Conservation (phyloP, 495 filamentous ascomycete genomes). For the Mytilinidion resinicola region DNA sequence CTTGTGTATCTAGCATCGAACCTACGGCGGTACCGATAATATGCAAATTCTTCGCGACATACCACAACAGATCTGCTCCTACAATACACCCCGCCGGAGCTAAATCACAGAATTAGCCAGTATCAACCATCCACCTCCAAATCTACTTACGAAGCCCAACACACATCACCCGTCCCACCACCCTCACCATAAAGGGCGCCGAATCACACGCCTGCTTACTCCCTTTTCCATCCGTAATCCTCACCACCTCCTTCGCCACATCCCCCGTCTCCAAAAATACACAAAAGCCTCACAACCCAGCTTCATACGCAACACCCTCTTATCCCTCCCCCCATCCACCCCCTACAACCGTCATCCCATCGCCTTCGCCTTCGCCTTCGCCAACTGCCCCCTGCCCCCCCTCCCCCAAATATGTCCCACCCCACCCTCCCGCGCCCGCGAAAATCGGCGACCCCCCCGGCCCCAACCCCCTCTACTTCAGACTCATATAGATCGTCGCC, state of each 20-base stretch:
- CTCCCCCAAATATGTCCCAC: conserved; percentile 38
- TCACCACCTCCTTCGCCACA: conserved; percentile 37
- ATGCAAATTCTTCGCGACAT: conserved; percentile 41
- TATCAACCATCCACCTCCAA: neutral
- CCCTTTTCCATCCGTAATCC: conserved; percentile 42
- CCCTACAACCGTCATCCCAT: conserved; percentile 52
- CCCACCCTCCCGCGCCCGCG: conserved; percentile 38
- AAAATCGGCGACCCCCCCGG: conserved; percentile 40
- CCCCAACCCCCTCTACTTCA: conserved; percentile 36
- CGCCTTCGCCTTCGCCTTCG: conserved; percentile 45
- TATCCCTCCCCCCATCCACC: conserved; percentile 42
- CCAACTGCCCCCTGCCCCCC: conserved; percentile 37
- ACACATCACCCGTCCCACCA: conserved; percentile 45
- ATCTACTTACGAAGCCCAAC: conserved; percentile 29
- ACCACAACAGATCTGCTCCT: conserved; percentile 41
- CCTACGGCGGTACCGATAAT: conserved; percentile 46
- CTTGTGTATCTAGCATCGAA: conserved; percentile 42
- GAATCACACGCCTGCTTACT: conserved; percentile 39
- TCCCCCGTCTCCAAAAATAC: conserved; percentile 40
- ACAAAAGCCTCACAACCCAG: conserved; percentile 50
- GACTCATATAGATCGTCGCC: conserved; percentile 35
- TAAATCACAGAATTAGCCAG: conserved; percentile 12
- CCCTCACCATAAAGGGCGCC: conserved; percentile 32
- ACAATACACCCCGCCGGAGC: conserved; percentile 11
- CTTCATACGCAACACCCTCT: conserved; percentile 37